phyloP scores from a whole-genome alignment of 2,329 filamentous ascomycete genomes.

The Apiospora aurea region DNA sequence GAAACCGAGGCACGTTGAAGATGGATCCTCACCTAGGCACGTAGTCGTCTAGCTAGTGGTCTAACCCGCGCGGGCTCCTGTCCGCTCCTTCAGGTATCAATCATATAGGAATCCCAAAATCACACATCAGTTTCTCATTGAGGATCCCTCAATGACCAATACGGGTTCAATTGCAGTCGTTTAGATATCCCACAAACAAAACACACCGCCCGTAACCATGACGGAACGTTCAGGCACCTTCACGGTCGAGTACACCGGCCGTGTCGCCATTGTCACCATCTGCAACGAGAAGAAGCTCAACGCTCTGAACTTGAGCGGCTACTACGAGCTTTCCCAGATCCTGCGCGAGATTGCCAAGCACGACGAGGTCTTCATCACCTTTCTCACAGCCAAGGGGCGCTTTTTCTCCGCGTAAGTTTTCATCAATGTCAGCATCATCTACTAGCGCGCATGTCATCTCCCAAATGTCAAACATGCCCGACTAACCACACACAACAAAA shows the following conservation, averaged over 20 bases:
- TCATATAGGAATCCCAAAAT: not conserved
- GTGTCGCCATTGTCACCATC: slow-evolving; percentile 84
- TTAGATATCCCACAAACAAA: not conserved
- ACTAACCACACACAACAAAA: not conserved
- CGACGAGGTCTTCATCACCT: slow-evolving; percentile 83
- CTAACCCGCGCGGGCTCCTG: not conserved
- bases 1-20: slow-evolving; percentile 15
- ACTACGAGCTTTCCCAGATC: slow-evolving; percentile 77
- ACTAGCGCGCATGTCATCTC: not conserved
- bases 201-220: slow-evolving; percentile 37
- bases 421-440: not conserved
- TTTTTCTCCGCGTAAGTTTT: slow-evolving; percentile 83
- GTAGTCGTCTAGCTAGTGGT: too few relatives aligned
- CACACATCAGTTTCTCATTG: not conserved
- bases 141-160: not conserved
- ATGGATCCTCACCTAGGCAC: not conserved
- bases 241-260: slow-evolving; percentile 68
- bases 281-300: slow-evolving; percentile 88
- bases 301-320: slow-evolving; percentile 74
- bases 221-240: slow-evolving; percentile 51
- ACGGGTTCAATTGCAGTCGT: not conserved
- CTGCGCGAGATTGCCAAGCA: slow-evolving; percentile 80
- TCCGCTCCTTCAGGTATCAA: not conserved
- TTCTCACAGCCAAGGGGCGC: slow-evolving; percentile 83
- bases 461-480: not conserved